phyloP scores from a whole-genome alignment of 768 basidiomycete genomes.

The Tephrocybe sp. region DNA sequence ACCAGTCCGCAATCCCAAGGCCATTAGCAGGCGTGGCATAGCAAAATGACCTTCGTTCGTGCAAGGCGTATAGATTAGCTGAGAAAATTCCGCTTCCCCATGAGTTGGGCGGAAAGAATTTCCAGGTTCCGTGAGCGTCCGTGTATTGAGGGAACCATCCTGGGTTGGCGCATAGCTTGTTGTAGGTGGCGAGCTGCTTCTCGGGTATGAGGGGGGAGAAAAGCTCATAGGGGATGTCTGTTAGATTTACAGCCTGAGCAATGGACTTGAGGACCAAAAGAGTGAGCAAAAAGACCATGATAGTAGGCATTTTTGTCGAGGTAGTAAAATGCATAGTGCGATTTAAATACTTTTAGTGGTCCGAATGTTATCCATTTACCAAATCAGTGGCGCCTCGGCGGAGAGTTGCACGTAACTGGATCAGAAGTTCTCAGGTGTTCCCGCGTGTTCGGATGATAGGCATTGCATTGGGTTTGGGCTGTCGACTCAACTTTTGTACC shows the following conservation, averaged over 20 bases:
- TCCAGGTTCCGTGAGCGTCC: conserved; percentile 44
- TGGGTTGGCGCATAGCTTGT: conserved; percentile 34
- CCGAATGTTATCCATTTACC: too few relatives aligned
- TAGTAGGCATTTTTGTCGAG: neutral
- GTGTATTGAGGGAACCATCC: conserved; percentile 47
- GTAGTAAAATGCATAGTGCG: too few relatives aligned
- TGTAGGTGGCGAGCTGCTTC: conserved; percentile 53
- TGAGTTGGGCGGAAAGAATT: conserved; percentile 48
- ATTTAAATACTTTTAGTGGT: too few relatives aligned
- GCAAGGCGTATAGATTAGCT: conserved; percentile 54
- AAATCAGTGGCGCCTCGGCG: too few relatives aligned
- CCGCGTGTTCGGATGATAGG: too few relatives aligned
- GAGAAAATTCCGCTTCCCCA: conserved; percentile 76
- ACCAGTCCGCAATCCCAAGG: conserved; percentile 49
- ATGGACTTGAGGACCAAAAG: too few relatives aligned
- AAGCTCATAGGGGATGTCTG: conserved; percentile 28
- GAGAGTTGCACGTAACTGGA: too few relatives aligned
- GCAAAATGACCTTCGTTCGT: conserved; percentile 51
- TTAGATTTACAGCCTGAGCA: too few relatives aligned
- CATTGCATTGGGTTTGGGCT: too few relatives aligned
- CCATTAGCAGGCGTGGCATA: conserved; percentile 33
- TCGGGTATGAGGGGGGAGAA: conserved; percentile 56
- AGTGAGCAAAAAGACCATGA: too few relatives aligned
- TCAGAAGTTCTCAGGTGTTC: too few relatives aligned
- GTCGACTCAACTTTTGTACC: too few relatives aligned